Evolutionary conservation across 2,329 filamentous ascomycete genomes (phyloP).

Genomic region (Acephala macrosclerotiorum): DNA sequence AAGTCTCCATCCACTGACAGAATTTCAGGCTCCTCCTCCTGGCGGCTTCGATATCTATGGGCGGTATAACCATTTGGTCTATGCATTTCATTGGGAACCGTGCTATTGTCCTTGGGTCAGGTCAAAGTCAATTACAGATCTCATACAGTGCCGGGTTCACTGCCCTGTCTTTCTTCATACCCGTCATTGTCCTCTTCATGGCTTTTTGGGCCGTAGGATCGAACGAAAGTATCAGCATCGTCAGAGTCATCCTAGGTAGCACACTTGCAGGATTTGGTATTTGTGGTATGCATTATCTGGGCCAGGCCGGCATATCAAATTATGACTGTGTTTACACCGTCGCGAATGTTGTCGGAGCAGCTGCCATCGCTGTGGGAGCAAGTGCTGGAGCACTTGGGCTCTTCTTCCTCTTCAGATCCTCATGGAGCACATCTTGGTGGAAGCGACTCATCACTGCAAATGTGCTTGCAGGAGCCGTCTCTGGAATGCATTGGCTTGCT

Average conservation of each 20-base stretch:
- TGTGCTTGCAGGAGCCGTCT: conserved; percentile 76
- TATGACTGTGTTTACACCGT: conserved; percentile 72
- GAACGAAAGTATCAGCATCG: conserved; percentile 62
- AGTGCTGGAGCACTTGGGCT: conserved; percentile 74
- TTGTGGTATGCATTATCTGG: conserved; percentile 87
- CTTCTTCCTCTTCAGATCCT: conserved; percentile 79
- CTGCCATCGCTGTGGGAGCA: conserved; percentile 75
- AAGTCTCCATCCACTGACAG: neutral
- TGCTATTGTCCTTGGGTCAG: conserved; percentile 74
- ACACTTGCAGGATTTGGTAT: conserved; percentile 76
- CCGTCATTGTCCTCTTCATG: conserved; percentile 74
- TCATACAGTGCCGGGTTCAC: conserved; percentile 77
- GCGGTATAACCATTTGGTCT: conserved; percentile 76
- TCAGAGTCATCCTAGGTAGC: conserved; percentile 69
- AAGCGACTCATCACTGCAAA: conserved; percentile 72
- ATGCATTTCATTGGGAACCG: conserved; percentile 87
- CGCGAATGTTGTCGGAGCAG: conserved; percentile 66
- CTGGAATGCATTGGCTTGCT: conserved; percentile 89
- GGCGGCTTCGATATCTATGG: conserved; percentile 73
- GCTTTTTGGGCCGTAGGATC: conserved; percentile 76
- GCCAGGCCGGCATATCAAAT: conserved; percentile 83
- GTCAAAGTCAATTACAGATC: conserved; percentile 70
- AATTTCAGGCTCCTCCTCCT: conserved; percentile 65
- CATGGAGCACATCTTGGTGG: conserved; percentile 83
- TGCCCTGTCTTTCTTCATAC: conserved; percentile 79